These are phyloP conservation scores for Agrocybe pediades DNA, from an alignment of 768 basidiomycete species.

Conservation along the genomic window DNA sequence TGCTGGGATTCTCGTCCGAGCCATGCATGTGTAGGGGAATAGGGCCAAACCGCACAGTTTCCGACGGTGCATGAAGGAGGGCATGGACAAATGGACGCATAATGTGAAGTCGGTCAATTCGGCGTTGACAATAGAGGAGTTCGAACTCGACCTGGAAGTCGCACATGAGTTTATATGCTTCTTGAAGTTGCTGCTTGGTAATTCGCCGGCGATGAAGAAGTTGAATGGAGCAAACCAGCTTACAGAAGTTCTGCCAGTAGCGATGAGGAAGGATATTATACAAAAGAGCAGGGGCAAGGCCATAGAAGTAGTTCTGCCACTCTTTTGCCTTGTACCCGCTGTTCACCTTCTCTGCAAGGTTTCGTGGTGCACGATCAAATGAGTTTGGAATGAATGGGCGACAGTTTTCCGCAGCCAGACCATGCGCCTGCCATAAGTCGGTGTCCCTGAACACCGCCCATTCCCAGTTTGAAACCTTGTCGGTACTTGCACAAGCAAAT, in stretches of 20 bases:
- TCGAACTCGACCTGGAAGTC: conserved; percentile 32
- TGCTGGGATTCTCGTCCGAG: too few relatives aligned
- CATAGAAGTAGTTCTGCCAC: conserved; percentile 32
- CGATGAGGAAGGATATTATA: conserved; percentile 21
- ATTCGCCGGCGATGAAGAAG: conserved; percentile 26
- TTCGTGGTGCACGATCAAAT: conserved; percentile 28
- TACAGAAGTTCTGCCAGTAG: conserved; percentile 30
- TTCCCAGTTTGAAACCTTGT: conserved; percentile 19
- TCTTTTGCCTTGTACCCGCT: conserved; percentile 43
- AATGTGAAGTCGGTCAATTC: conserved; percentile 33
- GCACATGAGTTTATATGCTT: conserved; percentile 17
- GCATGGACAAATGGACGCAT: conserved; percentile 30
- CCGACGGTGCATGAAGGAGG: conserved; percentile 24
- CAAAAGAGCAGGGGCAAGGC: conserved; percentile 31
- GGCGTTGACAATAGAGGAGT: conserved; percentile 30
- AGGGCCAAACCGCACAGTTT: conserved; percentile 26
- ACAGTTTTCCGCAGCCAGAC: conserved; percentile 9
- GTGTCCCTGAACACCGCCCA: conserved; percentile 30
- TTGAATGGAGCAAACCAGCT: conserved; percentile 22
- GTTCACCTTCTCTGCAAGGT: conserved; percentile 35
- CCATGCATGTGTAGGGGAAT: background rate
- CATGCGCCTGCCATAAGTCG: conserved; percentile 31
- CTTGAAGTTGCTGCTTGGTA: conserved; percentile 10
- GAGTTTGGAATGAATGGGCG: conserved; percentile 24
- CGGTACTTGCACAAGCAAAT: conserved; percentile 22